phyloP scores from a whole-genome alignment of 306 rosid species.

The Begonia masoniana region DNA sequence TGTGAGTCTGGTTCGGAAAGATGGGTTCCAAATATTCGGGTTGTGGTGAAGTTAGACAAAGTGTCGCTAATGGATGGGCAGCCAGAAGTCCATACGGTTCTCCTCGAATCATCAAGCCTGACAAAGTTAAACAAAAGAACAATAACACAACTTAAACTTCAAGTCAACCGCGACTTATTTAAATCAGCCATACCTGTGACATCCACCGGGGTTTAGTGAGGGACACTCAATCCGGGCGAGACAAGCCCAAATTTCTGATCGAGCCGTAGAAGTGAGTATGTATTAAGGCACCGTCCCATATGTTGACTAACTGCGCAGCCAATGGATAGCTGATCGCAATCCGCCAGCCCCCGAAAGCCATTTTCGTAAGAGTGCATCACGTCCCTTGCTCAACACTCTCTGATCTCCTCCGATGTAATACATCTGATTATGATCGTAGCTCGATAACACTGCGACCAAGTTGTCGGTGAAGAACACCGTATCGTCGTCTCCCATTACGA shows the following conservation, averaged over 20 bases:
- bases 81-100: conserved; percentile 66
- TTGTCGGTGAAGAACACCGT: conserved; percentile 69
- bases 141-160: not conserved
- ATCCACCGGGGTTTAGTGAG: conserved; percentile 59
- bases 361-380: conserved; percentile 56
- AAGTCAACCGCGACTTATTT: not conserved
- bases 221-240: conserved; percentile 53
- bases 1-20: conserved; percentile 44
- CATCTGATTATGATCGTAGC: conserved; percentile 57
- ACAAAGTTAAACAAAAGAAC: not conserved
- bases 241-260: conserved; percentile 95
- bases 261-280: conserved; percentile 88
- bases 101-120: conserved; percentile 82
- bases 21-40: conserved; percentile 44
- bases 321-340: conserved; percentile 66
- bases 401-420: conserved; percentile 73
- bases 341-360: conserved; percentile 99
- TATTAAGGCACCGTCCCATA: conserved; percentile 67
- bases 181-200: conserved; percentile 55
- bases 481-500: conserved; percentile 97
- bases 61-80: conserved; percentile 78
- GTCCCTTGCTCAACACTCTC: conserved; percentile 94
- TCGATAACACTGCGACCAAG: conserved; percentile 55
- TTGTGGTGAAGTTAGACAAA: conserved; percentile 85
- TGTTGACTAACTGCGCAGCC: conserved; percentile 47